Evolutionary conservation across 257 asterid genomes (phyloP), one percentile per base, ranked within the genome.

Genomic region (Thymus mandschuricus): DNA sequence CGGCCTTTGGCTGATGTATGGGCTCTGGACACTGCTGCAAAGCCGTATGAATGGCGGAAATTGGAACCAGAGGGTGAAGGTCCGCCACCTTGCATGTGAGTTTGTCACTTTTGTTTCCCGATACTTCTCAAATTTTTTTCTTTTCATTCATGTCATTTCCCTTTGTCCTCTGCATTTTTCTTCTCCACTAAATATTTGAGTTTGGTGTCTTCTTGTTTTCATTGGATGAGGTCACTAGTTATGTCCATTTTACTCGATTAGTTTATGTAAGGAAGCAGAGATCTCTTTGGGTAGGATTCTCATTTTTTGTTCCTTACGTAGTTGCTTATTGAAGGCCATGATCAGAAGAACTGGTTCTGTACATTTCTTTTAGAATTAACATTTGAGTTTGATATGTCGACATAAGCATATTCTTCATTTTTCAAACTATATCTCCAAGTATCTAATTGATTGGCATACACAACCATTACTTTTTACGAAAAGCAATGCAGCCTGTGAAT

Each of bases 61-160:
- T 75, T 92, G 84, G 99, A 95, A 85, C 99, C 99, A 65, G 99
- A 92, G 84, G 99, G 99, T 43, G 99, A 95, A 85, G 98, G 99
- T 72, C 99, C 99, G 43, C 99, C 99, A 71, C 99, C 99, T 69
- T 95, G 99, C 99, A 95, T 95, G 99, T 95, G 79, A 86, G 91
- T 81, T 71, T 70, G 70, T 70, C 31, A 66, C 62, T 70, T 69
- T 35, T 57, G 2, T 56, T 60, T 51, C 59, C 43, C n/a, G 8
- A 34, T 51, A 57, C 50, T 13, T 64, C 60, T 35, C 35, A 10
- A 2, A 30, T 56, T 11, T 8, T 48, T 55, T 21, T 54, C 8
- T 51, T 27, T 34, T 59, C 12, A 1, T 43, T 48, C 29, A 60
- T 57, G 57, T 65, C 33, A 50, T 63, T 60, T 69, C 31, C 44